A percentile compares a stretch with the other conserved stretches of the same genome.
These are phyloP conservation scores for Eucalyptus polybractea DNA, from an alignment of 345 rosid genomes.

Conservation along the genomic window DNA sequence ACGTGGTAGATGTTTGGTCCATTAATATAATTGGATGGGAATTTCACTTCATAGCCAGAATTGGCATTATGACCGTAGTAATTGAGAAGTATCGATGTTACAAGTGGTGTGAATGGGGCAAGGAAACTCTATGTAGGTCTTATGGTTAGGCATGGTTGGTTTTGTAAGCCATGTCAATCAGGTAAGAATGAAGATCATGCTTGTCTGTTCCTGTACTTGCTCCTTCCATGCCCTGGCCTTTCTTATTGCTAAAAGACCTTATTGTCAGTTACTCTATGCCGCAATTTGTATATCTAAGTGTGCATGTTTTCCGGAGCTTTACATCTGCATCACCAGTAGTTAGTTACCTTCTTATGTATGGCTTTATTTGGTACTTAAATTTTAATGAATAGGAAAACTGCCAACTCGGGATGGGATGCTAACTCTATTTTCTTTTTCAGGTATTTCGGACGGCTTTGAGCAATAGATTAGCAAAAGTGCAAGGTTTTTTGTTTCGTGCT, in stretches of 20 bases:
- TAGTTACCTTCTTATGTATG: not conserved
- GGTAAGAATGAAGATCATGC: not conserved
- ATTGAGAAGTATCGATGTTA: not conserved
- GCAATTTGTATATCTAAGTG: not conserved
- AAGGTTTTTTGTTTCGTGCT: slow-evolving; percentile 93
- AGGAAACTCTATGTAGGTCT: not conserved
- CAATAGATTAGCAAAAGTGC: slow-evolving; percentile 96
- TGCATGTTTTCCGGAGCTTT: not conserved
- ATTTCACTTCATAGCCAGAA: not conserved
- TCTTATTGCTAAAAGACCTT: not conserved
- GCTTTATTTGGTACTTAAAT: not conserved
- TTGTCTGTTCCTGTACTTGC: not conserved
- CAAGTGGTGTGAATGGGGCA: not conserved
- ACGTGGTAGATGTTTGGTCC: not conserved
- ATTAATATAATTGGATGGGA: not conserved
- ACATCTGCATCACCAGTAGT: not conserved
- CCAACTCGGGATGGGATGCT: not conserved
- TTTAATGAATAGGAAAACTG: not conserved
- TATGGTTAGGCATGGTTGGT: not conserved
- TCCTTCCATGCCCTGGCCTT: not conserved
- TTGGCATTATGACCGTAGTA: not conserved
- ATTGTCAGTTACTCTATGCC: not conserved
- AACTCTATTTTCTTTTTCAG: slow-evolving; percentile 22
- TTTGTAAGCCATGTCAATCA: not conserved
- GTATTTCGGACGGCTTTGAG: slow-evolving; percentile 79